These are phyloP conservation scores for Byssoonygena ceratinophila DNA, from an alignment of 2,329 filamentous ascomycete species.

Conservation along the genomic window DNA sequence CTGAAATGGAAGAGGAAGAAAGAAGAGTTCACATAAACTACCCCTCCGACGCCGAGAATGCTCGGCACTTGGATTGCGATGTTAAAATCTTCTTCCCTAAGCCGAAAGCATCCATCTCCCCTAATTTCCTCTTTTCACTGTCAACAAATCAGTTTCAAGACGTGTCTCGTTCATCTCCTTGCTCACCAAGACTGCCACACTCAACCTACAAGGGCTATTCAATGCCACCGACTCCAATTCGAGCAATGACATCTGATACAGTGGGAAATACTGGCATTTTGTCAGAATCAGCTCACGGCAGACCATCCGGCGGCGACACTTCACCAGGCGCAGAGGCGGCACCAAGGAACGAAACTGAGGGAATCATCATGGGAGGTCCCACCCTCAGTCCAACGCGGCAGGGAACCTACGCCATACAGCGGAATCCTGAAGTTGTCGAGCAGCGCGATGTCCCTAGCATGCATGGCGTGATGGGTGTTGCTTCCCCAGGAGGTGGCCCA, in stretches of 20 bases:
- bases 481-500: background rate
- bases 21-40: background rate
- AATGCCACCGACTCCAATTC: background rate
- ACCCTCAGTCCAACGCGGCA: constrained; percentile 12
- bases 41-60: background rate
- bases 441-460: constrained; percentile 11
- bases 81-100: constrained; percentile 5
- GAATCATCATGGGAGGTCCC: constrained; percentile 16
- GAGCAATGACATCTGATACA: background rate
- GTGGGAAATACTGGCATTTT: background rate
- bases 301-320: background rate
- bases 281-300: background rate
- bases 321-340: background rate
- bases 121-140: background rate
- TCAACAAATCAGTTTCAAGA: background rate
- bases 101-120: background rate
- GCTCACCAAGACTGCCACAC: background rate
- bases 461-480: constrained; percentile 13
- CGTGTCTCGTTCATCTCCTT: constrained; percentile 3
- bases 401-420: constrained; percentile 12
- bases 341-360: constrained; percentile 14
- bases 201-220: background rate
- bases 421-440: constrained; percentile 11
- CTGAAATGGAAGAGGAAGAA: background rate
- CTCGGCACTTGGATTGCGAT: background rate